These are phyloP conservation scores for Hyphodiscus hymeniophilus DNA, from an alignment of 495 filamentous ascomycete genomes.

Conservation along the genomic window DNA sequence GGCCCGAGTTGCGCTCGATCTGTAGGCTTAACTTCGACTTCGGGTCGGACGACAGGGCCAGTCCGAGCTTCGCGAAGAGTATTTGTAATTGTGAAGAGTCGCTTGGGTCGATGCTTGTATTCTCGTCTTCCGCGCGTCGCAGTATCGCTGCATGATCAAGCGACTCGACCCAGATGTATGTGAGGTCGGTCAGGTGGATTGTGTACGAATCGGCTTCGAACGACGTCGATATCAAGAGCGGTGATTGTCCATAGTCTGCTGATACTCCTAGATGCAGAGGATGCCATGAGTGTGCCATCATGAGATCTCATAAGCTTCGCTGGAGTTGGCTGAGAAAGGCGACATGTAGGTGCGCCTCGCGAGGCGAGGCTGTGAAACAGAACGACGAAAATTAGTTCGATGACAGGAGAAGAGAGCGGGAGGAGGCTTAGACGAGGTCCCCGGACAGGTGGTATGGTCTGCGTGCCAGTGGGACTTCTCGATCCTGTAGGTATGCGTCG, in stretches of 20 bases:
- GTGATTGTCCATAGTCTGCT: constrained; percentile 27
- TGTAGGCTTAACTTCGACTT: constrained; percentile 25
- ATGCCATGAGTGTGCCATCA: constrained; percentile 13
- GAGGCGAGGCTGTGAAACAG: constrained; percentile 13
- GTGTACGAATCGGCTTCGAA: constrained; percentile 53
- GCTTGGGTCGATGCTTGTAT: constrained; percentile 78
- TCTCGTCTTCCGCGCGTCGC: constrained; percentile 51
- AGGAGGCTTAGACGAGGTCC: neutral
- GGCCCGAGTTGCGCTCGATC: constrained; percentile 7
- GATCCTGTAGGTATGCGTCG: constrained; percentile 3
- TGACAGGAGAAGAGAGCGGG: neutral
- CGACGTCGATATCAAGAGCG: constrained; percentile 45
- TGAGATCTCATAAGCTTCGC: neutral
- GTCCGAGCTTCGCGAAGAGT: constrained; percentile 63
- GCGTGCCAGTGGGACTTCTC: neutral
- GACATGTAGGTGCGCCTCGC: neutral
- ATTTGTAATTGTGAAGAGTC: constrained; percentile 60
- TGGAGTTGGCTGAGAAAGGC: neutral
- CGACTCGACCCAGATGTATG: constrained; percentile 72
- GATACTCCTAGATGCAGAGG: constrained; percentile 8
- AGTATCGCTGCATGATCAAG: constrained; percentile 57
- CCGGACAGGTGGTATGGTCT: neutral
- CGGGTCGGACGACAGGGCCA: constrained; percentile 44
- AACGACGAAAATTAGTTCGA: neutral
- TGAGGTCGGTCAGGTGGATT: constrained; percentile 75